Percentiles rank a stretch among this genome's conserved stretches.
Evolutionary conservation across 495 filamentous ascomycete species (phyloP).

Genomic region (Talaromyces nanjingensis): DNA sequence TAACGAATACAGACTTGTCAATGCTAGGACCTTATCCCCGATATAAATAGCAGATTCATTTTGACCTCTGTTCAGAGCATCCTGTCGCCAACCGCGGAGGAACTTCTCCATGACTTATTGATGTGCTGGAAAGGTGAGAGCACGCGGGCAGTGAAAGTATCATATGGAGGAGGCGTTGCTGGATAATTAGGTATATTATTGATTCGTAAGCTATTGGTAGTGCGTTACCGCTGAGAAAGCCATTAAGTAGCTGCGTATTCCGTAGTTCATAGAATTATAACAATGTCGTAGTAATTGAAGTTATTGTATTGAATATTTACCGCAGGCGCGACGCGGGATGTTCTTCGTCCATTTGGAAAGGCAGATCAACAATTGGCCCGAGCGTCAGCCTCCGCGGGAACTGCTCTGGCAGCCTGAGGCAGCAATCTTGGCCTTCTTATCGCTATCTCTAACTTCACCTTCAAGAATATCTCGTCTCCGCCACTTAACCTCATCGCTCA

Average conservation of each 20-base stretch:
- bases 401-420: neutral
- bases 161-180: neutral
- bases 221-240: neutral
- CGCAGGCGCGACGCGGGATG: slow-evolving; percentile 10
- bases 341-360: neutral
- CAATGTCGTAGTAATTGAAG: neutral
- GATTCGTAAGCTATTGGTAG: neutral
- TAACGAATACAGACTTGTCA: slow-evolving; percentile 62
- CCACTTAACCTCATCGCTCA: neutral
- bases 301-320: neutral
- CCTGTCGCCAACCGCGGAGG: slow-evolving; percentile 85
- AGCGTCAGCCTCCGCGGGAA: neutral
- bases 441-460: neutral
- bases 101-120: slow-evolving; percentile 74
- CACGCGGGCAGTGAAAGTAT: slow-evolving; percentile 3
- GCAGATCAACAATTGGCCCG: neutral
- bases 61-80: slow-evolving; percentile 88
- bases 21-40: slow-evolving; percentile 89
- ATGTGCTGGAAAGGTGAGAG: neutral
- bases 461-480: neutral
- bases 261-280: neutral
- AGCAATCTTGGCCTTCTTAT: neutral
- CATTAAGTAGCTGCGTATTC: neutral
- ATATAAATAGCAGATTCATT: slow-evolving; percentile 94
- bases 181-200: neutral